phyloP scores from a whole-genome alignment of 805 yeast genomes.

The Brettanomyces nanus region DNA sequence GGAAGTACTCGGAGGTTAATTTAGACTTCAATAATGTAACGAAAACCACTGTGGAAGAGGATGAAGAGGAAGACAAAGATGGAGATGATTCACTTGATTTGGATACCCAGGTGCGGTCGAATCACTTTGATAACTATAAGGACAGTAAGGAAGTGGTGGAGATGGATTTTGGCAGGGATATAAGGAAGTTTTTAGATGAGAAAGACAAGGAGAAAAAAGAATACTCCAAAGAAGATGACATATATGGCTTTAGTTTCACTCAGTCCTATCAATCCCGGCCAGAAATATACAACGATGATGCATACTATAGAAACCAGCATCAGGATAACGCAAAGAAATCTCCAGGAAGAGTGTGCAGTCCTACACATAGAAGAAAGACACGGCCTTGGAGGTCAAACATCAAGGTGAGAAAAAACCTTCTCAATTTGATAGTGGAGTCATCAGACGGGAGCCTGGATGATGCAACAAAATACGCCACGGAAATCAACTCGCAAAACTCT shows the following conservation, averaged over 20 bases:
- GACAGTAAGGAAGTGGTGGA: constrained; percentile 7
- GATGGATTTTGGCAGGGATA: constrained; percentile 2
- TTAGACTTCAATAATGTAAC: constrained; percentile 18
- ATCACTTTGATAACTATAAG: constrained; percentile 8
- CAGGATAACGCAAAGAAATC: constrained; percentile 14
- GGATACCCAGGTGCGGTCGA: constrained; percentile 29
- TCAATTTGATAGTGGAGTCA: constrained; percentile 50
- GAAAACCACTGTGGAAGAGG: constrained; percentile 7
- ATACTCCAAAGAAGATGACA: background rate
- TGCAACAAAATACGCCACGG: constrained; percentile 65
- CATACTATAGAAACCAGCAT: background rate
- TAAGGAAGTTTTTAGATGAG: background rate
- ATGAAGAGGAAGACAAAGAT: constrained; percentile 9
- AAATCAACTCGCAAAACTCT: constrained; percentile 53
- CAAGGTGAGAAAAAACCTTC: constrained; percentile 21
- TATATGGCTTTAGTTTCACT: background rate
- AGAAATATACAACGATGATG: constrained; percentile 1
- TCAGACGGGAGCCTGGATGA: constrained; percentile 53
- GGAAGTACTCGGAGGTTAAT: constrained; percentile 3
- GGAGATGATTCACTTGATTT: constrained; percentile 16
- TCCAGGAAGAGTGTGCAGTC: constrained; percentile 38
- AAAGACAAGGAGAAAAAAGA: background rate
- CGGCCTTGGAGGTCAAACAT: constrained; percentile 27
- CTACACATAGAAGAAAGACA: constrained; percentile 23
- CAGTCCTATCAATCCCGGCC: constrained; percentile 1